A percentile compares a stretch with the other conserved stretches of the same genome.
Conservation (phyloP, 345 rosid species). For the Aquilaria malaccensis region DNA sequence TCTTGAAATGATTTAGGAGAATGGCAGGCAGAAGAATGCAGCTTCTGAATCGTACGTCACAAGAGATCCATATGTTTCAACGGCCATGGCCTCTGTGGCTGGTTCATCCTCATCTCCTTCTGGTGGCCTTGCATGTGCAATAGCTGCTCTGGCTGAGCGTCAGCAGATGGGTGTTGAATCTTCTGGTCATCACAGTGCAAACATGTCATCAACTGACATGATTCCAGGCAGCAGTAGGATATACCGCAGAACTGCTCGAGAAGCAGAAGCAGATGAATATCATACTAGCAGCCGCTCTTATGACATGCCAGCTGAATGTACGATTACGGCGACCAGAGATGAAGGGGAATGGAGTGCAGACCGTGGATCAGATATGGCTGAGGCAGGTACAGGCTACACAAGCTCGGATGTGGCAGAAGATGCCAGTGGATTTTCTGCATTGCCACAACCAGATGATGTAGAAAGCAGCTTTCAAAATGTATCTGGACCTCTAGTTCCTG, state of each 20-base stretch:
- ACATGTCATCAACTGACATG: constrained; percentile 34
- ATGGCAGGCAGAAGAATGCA: constrained; percentile 38
- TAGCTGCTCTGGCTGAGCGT: constrained; percentile 86
- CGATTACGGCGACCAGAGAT: constrained; percentile 23
- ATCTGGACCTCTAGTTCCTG: constrained; percentile 56
- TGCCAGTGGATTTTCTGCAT: constrained; percentile 25
- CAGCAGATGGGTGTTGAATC: constrained; percentile 66
- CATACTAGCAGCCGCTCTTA: constrained; percentile 24
- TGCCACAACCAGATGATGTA: constrained; percentile 32
- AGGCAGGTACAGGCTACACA: constrained; percentile 67
- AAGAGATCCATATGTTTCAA: constrained; percentile 34
- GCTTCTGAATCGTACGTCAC: constrained; percentile 45
- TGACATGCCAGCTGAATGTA: constrained; percentile 22
- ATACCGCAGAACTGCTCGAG: constrained; percentile 38
- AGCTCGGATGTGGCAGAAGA: constrained; percentile 56
- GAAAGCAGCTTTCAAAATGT: constrained; percentile 25
- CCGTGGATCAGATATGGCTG: constrained; percentile 47
- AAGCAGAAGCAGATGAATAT: constrained; percentile 34
- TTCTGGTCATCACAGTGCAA: constrained; percentile 30
- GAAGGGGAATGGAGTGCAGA: constrained; percentile 52
- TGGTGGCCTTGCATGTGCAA: constrained; percentile 76
- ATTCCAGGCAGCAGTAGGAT: constrained; percentile 44
- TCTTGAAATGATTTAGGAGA: constrained; percentile 45
- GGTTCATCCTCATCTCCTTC: constrained; percentile 74
- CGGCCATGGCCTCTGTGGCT: constrained; percentile 27